Evolutionary conservation across 352 stramenopile species (phyloP).

Genomic region (Phytophthora crassamura): DNA sequence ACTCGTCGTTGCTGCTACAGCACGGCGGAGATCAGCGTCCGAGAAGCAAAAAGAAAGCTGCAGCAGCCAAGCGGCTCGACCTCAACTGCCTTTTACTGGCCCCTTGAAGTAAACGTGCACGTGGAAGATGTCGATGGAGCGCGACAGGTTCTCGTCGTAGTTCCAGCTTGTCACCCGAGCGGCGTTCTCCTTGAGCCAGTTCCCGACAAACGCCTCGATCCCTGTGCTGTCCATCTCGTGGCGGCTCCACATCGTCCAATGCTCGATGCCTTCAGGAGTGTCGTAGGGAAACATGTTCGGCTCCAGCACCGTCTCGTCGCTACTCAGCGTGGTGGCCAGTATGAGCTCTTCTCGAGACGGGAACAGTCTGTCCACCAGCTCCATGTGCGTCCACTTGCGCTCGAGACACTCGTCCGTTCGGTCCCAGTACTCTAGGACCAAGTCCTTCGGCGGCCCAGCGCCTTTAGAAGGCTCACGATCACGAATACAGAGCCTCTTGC

Average conservation of each 20-base stretch:
- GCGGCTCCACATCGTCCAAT: conserved; percentile 85
- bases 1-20: no score
- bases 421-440: conserved; percentile 83
- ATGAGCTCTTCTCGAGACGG: conserved; percentile 73
- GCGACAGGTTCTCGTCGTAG: conserved; percentile 86
- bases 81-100: background rate
- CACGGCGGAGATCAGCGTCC: no score
- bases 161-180: conserved; percentile 77
- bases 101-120: conserved; percentile 83
- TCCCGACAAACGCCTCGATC: conserved; percentile 80
- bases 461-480: background rate
- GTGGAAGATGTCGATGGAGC: conserved; percentile 89
- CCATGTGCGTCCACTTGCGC: conserved; percentile 84
- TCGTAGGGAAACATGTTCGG: conserved; percentile 90
- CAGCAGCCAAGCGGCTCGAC: background rate
- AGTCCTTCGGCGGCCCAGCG: conserved; percentile 32
- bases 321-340: conserved; percentile 65
- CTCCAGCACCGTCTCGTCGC: conserved; percentile 69
- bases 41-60: no score
- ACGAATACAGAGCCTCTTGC: conserved; percentile 9
- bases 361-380: conserved; percentile 71
- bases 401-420: conserved; percentile 84
- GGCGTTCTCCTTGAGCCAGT: conserved; percentile 74
- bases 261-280: conserved; percentile 76
- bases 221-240: conserved; percentile 65